phyloP scores from a whole-genome alignment of 805 yeast genomes.

The Zygosaccharomyces bailii region DNA sequence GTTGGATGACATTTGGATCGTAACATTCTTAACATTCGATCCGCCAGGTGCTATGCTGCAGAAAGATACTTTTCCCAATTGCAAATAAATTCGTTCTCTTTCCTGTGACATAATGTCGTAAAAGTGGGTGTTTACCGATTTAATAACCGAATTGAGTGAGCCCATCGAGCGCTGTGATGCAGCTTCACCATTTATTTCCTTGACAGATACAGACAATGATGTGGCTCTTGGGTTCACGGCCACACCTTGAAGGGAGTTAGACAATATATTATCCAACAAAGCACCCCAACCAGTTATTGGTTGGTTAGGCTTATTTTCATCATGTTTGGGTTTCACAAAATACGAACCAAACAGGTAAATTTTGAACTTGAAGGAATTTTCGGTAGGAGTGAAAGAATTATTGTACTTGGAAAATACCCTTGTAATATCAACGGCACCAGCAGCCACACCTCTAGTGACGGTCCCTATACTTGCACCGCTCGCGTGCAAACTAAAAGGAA shows the following conservation, averaged over 20 bases:
- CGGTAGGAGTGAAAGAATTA: slow-evolving; percentile 51
- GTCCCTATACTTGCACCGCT: slow-evolving; percentile 31
- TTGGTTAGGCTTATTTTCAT: slow-evolving; percentile 38
- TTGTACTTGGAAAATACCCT: slow-evolving; percentile 66
- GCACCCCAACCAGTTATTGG: slow-evolving; percentile 83
- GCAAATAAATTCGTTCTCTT: slow-evolving; percentile 58
- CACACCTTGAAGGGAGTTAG: slow-evolving; percentile 71
- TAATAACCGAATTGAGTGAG: slow-evolving; percentile 60
- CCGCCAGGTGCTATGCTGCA: slow-evolving; percentile 6
- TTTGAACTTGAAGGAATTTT: slow-evolving; percentile 66
- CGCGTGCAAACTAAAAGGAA: slow-evolving; percentile 20
- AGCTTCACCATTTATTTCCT: slow-evolving; percentile 59
- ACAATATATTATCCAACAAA: slow-evolving; percentile 68
- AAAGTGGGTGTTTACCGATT: slow-evolving; percentile 45
- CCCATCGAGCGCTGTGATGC: slow-evolving; percentile 38
- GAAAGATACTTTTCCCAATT: slow-evolving; percentile 45
- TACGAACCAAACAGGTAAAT: slow-evolving; percentile 71
- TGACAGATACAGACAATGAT: slow-evolving; percentile 61
- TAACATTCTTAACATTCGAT: slow-evolving; percentile 25
- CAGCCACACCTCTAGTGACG: slow-evolving; percentile 77
- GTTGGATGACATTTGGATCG: slow-evolving; percentile 34
- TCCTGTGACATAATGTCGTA: slow-evolving; percentile 60
- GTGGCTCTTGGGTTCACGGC: slow-evolving; percentile 82
- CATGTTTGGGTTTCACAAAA: slow-evolving; percentile 37
- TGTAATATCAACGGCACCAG: slow-evolving; percentile 83